phyloP scores from a whole-genome alignment of 2,329 filamentous ascomycete genomes.

The Colletotrichum sp. region DNA sequence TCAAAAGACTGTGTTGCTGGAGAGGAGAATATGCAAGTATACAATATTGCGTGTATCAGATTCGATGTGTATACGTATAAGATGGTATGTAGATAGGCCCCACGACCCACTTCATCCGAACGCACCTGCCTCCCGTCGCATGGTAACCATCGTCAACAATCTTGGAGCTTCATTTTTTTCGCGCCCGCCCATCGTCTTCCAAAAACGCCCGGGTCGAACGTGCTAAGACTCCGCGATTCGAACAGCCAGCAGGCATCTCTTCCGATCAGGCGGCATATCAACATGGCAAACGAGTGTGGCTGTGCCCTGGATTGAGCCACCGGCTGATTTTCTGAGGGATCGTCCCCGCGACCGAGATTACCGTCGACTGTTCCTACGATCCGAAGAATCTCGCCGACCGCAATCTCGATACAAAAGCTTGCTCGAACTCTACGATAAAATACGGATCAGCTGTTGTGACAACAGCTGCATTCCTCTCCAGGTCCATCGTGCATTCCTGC shows the following conservation, averaged over 20 bases:
- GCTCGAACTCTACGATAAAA: background rate
- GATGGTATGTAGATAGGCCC: rapidly evolving
- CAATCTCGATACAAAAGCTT: background rate
- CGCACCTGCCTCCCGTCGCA: background rate
- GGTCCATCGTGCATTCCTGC: background rate
- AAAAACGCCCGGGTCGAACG: background rate
- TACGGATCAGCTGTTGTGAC: background rate
- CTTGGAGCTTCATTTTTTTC: background rate
- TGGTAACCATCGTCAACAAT: background rate
- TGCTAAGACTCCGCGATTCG: background rate
- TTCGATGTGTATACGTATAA: rapidly evolving
- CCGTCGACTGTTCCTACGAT: background rate
- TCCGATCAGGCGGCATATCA: background rate
- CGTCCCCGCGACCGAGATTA: slow-evolving; percentile 2
- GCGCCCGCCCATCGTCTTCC: background rate
- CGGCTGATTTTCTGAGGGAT: background rate
- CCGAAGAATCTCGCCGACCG: background rate
- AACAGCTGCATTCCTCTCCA: background rate
- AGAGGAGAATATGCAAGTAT: background rate
- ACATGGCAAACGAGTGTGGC: background rate
- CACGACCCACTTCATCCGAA: background rate
- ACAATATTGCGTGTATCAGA: rapidly evolving
- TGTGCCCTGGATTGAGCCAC: background rate
- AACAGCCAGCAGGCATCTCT: background rate
- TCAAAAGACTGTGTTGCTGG: rapidly evolving